phyloP scores from a whole-genome alignment of 1,139 yeast genomes.

The Pichia sp. region DNA sequence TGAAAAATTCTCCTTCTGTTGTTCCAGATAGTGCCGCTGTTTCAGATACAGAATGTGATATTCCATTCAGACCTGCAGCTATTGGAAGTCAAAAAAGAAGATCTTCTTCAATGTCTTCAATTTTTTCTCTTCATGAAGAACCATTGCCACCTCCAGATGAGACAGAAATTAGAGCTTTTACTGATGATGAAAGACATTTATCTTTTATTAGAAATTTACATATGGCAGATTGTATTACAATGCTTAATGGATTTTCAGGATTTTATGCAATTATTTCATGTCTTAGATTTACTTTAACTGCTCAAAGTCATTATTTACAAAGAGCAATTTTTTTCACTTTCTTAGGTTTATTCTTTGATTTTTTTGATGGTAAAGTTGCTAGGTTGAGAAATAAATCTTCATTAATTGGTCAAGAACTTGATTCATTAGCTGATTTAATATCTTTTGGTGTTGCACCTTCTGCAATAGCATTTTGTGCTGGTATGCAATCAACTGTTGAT shows the following conservation, averaged over 20 bases:
- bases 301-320: constrained; percentile 64
- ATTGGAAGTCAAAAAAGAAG: constrained; percentile 18
- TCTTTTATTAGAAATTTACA: constrained; percentile 75
- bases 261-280: constrained; percentile 86
- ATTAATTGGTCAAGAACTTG: constrained; percentile 95
- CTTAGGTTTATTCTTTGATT: constrained; percentile 88
- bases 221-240: constrained; percentile 92
- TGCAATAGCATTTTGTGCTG: constrained; percentile 84
- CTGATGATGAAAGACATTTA: constrained; percentile 74
- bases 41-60: constrained; percentile 19
- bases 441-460: constrained; percentile 95
- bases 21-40: constrained; percentile 2
- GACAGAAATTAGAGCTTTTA: constrained; percentile 69
- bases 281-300: constrained; percentile 68
- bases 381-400: constrained; percentile 88
- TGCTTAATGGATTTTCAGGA: constrained; percentile 85
- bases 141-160: constrained; percentile 43
- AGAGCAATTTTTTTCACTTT: constrained; percentile 86
- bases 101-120: constrained; percentile 29
- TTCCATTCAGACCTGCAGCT: neutral
- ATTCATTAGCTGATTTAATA: constrained; percentile 88
- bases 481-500: constrained; percentile 79
- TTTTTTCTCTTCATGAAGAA: constrained; percentile 28
- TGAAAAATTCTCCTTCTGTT: constrained; percentile 1
- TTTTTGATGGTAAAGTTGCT: constrained; percentile 96